A percentile compares a stretch with the other conserved stretches of the same genome.
Evolutionary conservation across 2,329 filamentous ascomycete genomes (phyloP).

Genomic region (Pseudogymnoascus sp.): DNA sequence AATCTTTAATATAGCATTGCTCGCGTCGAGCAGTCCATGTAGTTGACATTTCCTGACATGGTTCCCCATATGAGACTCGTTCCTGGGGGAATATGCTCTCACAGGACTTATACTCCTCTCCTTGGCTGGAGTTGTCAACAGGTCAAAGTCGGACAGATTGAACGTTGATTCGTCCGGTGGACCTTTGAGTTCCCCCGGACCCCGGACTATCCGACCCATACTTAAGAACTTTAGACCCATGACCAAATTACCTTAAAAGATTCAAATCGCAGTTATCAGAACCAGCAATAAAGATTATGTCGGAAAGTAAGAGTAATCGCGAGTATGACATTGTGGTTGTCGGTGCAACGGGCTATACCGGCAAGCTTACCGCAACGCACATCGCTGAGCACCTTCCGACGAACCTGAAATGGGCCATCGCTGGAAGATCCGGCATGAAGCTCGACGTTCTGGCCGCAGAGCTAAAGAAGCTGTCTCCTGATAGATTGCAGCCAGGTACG

Average conservation of each 20-base stretch:
- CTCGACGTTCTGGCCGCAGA: constrained; percentile 60
- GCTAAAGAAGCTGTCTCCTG: constrained; percentile 56
- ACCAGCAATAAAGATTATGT: neutral
- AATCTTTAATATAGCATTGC: no score
- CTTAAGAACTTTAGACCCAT: neutral
- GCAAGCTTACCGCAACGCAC: constrained; percentile 66
- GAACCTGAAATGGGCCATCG: constrained; percentile 78
- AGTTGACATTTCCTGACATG: no score
- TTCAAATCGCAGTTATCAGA: neutral
- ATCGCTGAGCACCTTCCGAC: constrained; percentile 64
- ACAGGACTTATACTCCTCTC: no score
- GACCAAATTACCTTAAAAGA: neutral
- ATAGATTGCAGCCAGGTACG: constrained; percentile 63
- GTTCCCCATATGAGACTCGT: no score
- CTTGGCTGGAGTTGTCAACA: no score
- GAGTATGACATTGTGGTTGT: constrained; percentile 59
- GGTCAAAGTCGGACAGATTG: neutral
- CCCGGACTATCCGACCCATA: neutral
- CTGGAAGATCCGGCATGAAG: constrained; percentile 70
- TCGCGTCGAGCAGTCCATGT: no score
- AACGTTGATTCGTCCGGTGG: neutral
- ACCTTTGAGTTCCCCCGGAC: neutral
- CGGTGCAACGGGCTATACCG: constrained; percentile 75
- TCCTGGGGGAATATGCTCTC: no score
- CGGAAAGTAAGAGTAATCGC: constrained; percentile 11